Evolutionary conservation across 2,329 filamentous ascomycete species (phyloP).

Genomic region (Didymella keratinophila): DNA sequence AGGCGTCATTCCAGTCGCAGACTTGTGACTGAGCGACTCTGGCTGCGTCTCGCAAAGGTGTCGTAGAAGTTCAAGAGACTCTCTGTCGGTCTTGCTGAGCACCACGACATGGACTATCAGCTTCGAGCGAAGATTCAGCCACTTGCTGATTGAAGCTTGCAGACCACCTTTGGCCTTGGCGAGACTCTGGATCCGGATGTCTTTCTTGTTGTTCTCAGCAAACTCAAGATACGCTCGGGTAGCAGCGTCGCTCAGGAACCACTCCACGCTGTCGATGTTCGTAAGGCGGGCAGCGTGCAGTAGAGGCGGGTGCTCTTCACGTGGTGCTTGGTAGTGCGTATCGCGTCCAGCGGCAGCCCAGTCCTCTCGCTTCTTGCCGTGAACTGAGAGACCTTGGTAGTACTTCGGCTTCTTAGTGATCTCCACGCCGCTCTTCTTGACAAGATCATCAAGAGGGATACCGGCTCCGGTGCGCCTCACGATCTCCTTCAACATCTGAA

Average conservation of each 20-base stretch:
- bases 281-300: conserved; percentile 65
- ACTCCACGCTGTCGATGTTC: conserved; percentile 74
- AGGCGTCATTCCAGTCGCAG: conserved; percentile 66
- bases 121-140: conserved; percentile 57
- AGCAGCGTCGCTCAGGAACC: conserved; percentile 77
- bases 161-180: conserved; percentile 68
- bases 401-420: conserved; percentile 70
- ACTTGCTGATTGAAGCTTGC: conserved; percentile 67
- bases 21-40: conserved; percentile 68
- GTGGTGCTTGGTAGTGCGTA: conserved; percentile 8
- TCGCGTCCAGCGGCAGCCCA: conserved; percentile 62
- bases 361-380: conserved; percentile 75
- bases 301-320: conserved; percentile 60
- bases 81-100: conserved; percentile 44
- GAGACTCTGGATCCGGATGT: conserved; percentile 69
- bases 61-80: conserved; percentile 65
- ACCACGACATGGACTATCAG: conserved; percentile 70
- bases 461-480: conserved; percentile 73
- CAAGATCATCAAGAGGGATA: conserved; percentile 71
- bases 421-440: conserved; percentile 70
- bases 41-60: conserved; percentile 72
- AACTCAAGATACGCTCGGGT: conserved; percentile 74
- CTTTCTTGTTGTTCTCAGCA: conserved; percentile 66
- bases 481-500: conserved; percentile 67
- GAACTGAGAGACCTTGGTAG: conserved; percentile 72